Evolutionary conservation across 1,284 basidiomycete genomes (phyloP).

Genomic region (Fistulina hepatica): DNA sequence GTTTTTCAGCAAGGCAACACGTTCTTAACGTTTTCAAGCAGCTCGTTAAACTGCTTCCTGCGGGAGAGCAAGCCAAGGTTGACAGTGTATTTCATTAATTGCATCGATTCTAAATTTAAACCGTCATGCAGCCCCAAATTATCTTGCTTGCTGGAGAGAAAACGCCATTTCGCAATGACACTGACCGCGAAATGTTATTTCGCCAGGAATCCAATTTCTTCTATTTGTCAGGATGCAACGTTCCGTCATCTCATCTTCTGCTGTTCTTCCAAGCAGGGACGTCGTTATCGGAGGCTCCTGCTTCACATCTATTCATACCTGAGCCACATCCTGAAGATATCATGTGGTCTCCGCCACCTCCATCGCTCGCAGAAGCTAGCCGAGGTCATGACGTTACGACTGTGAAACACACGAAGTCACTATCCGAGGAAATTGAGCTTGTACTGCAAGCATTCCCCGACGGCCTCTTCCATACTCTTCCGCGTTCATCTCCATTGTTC

Average conservation of each 20-base stretch:
- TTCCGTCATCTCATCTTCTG: constrained; percentile 63
- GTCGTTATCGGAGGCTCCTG: constrained; percentile 33
- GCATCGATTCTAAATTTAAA: background rate
- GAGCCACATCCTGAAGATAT: constrained; percentile 60
- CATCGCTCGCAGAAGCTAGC: constrained; percentile 48
- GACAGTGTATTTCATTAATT: constrained; percentile 1
- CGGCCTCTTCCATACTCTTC: constrained; percentile 56
- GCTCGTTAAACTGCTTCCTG: constrained; percentile 37
- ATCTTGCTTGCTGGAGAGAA: constrained; percentile 48
- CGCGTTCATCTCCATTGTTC: constrained; percentile 43
- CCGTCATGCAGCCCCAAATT: constrained; percentile 42
- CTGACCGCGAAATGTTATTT: constrained; percentile 77
- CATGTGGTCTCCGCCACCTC: constrained; percentile 83
- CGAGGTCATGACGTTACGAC: constrained; percentile 46
- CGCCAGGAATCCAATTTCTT: constrained; percentile 79
- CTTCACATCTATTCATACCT: constrained; percentile 65
- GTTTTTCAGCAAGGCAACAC: constrained; percentile 27
- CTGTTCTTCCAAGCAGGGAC: constrained; percentile 44
- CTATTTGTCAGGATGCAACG: constrained; percentile 72
- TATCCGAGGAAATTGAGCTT: constrained; percentile 41
- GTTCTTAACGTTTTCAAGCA: constrained; percentile 39
- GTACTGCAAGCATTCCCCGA: constrained; percentile 47
- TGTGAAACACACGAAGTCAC: constrained; percentile 37
- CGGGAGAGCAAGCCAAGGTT: constrained; percentile 41
- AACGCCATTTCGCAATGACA: constrained; percentile 70